Conservation (phyloP, 2,329 filamentous ascomycete species). For the Neopestalotiopsis rosae region DNA sequence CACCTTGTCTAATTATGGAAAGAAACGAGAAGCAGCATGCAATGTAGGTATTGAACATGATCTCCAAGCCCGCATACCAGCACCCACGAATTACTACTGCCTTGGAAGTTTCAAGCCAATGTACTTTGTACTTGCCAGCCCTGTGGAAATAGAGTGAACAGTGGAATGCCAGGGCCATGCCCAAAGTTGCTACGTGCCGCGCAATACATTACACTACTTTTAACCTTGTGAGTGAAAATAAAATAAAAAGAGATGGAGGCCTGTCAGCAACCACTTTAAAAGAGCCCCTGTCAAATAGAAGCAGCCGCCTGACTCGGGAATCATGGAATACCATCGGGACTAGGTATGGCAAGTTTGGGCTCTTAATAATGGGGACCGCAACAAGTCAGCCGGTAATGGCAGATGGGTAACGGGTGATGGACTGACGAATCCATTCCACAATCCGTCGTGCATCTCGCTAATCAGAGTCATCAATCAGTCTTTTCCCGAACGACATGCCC, state of each 20-base stretch:
- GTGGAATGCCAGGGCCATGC: not conserved
- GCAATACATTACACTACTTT: not conserved
- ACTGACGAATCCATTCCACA: not conserved
- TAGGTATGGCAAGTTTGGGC: not conserved
- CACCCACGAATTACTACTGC: too few relatives aligned
- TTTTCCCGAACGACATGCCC: not conserved
- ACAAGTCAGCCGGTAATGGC: not conserved
- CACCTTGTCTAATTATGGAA: not conserved
- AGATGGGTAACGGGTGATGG: too few relatives aligned
- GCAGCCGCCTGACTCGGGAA: not conserved
- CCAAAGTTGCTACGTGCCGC: not conserved
- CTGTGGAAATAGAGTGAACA: not conserved
- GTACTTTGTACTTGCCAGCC: not conserved
- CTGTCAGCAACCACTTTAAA: not conserved
- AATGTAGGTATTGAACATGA: not conserved
- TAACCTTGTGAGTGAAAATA: not conserved
- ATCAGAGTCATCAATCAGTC: not conserved
- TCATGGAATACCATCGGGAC: not conserved
- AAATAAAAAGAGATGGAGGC: not conserved
- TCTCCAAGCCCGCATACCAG: not conserved
- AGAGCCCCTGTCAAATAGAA: not conserved
- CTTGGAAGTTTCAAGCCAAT: too few relatives aligned
- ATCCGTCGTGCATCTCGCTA: not conserved
- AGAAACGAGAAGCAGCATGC: not conserved
- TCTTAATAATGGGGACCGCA: not conserved